Percentiles rank a stretch among this genome's conserved stretches.
phyloP scores from a whole-genome alignment of 352 stramenopile genomes.

The Pythium inflatum region DNA sequence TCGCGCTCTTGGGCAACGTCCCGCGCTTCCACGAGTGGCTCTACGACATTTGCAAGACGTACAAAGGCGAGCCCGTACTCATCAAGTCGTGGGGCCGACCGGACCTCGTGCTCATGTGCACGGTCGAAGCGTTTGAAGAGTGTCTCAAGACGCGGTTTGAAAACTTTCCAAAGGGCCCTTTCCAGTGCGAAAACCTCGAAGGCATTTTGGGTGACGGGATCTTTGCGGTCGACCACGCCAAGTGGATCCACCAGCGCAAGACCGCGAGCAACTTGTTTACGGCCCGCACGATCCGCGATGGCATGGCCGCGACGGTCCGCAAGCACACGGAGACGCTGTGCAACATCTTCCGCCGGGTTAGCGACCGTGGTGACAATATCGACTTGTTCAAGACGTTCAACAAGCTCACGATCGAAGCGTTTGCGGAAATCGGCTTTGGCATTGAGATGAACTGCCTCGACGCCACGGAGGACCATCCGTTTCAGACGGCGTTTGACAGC shows the following conservation, averaged over 20 bases:
- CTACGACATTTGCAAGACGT: slow-evolving; percentile 16
- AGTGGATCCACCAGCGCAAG: slow-evolving; percentile 55
- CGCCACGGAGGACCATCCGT: slow-evolving; percentile 24
- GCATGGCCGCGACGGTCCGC: slow-evolving; percentile 33
- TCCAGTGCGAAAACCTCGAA: slow-evolving; percentile 3
- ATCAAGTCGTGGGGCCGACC: no score
- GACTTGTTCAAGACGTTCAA: slow-evolving; percentile 48
- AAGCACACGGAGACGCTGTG: not conserved
- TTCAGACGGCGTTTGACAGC: slow-evolving; percentile 47
- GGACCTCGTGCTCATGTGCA: slow-evolving; percentile 26
- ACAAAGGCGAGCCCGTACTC: not conserved
- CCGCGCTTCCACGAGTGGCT: slow-evolving; percentile 24
- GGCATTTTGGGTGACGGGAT: slow-evolving; percentile 32
- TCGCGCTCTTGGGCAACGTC: slow-evolving; percentile 5
- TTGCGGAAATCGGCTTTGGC: slow-evolving; percentile 53
- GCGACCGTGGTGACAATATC: slow-evolving; percentile 10
- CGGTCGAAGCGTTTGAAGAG: no score
- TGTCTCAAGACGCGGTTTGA: slow-evolving; percentile 36
- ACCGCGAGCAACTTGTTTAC: slow-evolving; percentile 57
- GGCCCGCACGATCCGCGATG: slow-evolving; percentile 37
- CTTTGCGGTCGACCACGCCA: slow-evolving; percentile 27
- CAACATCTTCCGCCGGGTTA: slow-evolving; percentile 25
- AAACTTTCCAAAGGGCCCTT: slow-evolving; percentile 19
- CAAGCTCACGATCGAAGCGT: slow-evolving; percentile 55
- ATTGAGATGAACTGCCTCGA: slow-evolving; percentile 30